Evolutionary conservation across 805 yeast species (phyloP).

Genomic region (Komagataella kurtzmanii): DNA sequence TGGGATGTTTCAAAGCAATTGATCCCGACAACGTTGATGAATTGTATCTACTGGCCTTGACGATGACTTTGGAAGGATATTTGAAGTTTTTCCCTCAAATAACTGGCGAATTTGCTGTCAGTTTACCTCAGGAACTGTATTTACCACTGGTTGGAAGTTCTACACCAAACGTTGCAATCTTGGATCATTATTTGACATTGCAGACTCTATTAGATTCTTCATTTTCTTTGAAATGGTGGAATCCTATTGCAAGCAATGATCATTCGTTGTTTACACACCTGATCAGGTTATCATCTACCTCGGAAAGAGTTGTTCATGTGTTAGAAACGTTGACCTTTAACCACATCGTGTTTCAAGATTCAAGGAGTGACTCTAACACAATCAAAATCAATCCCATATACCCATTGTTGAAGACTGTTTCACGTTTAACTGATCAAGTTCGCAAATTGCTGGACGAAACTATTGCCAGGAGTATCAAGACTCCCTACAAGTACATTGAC

Average conservation of each 20-base stretch:
- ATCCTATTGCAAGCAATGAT: neutral
- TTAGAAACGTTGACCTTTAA: neutral
- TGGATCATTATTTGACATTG: neutral
- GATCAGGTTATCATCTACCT: neutral
- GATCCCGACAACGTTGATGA: neutral
- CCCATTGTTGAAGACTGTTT: neutral
- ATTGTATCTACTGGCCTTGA: neutral
- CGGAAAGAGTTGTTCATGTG: neutral
- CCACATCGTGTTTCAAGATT: neutral
- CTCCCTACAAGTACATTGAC: conserved; percentile 84
- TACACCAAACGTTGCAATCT: neutral
- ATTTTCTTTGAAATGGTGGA: neutral
- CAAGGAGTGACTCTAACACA: neutral
- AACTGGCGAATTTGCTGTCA: neutral
- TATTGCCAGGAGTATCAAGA: conserved; percentile 49
- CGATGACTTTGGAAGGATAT: neutral
- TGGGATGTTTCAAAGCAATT: neutral
- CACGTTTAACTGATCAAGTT: conserved; percentile 16
- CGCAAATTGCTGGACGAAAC: conserved; percentile 68
- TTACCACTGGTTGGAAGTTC: neutral
- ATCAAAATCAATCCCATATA: neutral
- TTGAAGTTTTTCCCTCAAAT: neutral
- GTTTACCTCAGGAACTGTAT: neutral
- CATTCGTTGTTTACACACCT: neutral
- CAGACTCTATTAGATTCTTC: neutral